Conservation (phyloP, 164 flowering plant species). For the Berberis vulgaris region DNA sequence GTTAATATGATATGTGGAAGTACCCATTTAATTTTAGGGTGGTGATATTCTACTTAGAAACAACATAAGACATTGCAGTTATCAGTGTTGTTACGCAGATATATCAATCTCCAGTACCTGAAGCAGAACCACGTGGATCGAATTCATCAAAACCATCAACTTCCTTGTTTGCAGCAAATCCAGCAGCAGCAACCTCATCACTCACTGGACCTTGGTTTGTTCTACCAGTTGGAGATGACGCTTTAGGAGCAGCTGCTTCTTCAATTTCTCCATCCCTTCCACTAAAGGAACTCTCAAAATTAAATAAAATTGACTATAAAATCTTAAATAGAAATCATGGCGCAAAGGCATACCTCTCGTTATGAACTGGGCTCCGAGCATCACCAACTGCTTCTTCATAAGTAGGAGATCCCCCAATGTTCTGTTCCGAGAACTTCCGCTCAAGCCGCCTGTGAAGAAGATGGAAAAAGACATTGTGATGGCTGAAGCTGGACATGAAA, state of each 20-base stretch:
- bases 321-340: not conserved
- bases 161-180: slow-evolving; percentile 35
- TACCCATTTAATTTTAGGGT: too few species aligned
- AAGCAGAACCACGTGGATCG: slow-evolving; percentile 71
- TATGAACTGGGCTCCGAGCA: slow-evolving; percentile 42
- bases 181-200: slow-evolving; percentile 17
- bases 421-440: slow-evolving; percentile 67
- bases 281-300: slow-evolving; percentile 10
- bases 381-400: slow-evolving; percentile 76
- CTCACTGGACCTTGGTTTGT: slow-evolving; percentile 26
- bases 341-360: slow-evolving; percentile 52
- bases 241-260: slow-evolving; percentile 37
- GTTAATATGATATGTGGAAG: too few species aligned
- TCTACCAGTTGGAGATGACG: slow-evolving; percentile 40
- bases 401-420: slow-evolving; percentile 78
- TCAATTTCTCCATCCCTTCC: slow-evolving; percentile 54
- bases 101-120: slow-evolving; percentile 34
- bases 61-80: not conserved
- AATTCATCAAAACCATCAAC: slow-evolving; percentile 66
- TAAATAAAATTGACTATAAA: slow-evolving; percentile 3
- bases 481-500: not conserved
- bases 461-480: not conserved
- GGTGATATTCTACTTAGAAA: too few species aligned
- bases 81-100: too few species aligned
- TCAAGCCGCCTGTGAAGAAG: slow-evolving; percentile 35